Base-by-base conservation (phyloP, 2,329 filamentous ascomycete genomes). In the Aspergillus sergii region DNA sequence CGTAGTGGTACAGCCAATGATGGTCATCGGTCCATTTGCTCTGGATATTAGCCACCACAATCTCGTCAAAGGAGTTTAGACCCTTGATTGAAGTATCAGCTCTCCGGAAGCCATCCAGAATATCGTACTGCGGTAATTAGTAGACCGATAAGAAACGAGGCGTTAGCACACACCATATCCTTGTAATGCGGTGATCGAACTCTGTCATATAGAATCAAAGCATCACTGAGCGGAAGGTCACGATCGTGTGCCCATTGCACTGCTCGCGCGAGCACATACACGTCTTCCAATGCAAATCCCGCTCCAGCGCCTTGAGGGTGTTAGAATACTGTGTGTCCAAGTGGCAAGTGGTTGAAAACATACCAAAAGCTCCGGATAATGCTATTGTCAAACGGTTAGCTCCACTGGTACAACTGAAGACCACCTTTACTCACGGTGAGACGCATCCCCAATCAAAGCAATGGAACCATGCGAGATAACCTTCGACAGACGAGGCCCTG, bases 341-440 rank as follows among this genome's bases (percentile, higher is more conserved):
- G 10, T 21, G 5, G 2, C 9, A 39, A n/a, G 9, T 21, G 5
- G 2, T 12, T 30, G 32, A 14, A 3, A 11, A 34, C 14, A 19
- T 56, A 65, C 65, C 65, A 43, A 66, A 65, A 6, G 60, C 65
- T 6, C 65, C 65, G 2, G 65, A 62, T 50, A 66, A 43, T 19
- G 63, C 63, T 66, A 19, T 3, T 6, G 6, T n/a, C 1, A 4
- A 26, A 11, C 4, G 4, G 26, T 60, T 51, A 45, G 51, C 16
- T 14, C 55, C 3, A 10, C 19, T 21, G 6, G 26, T 16, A n/a
- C 5, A 28, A 32, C 1, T 14, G 14, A 6, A 1, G 0, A 8
- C 5, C 3, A 43, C 11, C 2, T n/a, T 28, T 19, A 64, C 63
- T 34, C 30, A 65, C 63, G 63, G 43, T 66, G 65, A 30, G 65